These are phyloP conservation scores for Aulographum hederae DNA, from an alignment of 2,329 filamentous ascomycete genomes.

Conservation along the genomic window DNA sequence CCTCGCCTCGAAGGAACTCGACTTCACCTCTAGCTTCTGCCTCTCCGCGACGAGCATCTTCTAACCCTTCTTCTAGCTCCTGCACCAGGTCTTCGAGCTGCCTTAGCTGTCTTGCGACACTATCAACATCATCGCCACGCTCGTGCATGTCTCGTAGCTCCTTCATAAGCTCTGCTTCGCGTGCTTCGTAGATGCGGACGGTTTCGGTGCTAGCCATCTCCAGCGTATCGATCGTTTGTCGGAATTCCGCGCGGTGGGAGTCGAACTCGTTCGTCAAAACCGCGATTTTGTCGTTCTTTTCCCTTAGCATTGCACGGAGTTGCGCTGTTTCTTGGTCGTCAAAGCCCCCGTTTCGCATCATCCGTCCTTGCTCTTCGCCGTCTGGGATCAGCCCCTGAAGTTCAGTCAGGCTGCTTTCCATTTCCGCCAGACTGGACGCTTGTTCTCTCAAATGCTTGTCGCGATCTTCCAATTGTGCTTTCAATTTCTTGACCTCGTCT, in stretches of 20 bases:
- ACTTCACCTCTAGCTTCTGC: slow-evolving; percentile 91
- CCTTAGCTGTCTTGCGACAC: slow-evolving; percentile 78
- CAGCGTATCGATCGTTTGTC: slow-evolving; percentile 89
- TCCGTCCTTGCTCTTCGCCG: slow-evolving; percentile 23
- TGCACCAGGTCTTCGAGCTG: slow-evolving; percentile 92
- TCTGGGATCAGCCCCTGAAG: slow-evolving; percentile 52
- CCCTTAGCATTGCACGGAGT: slow-evolving; percentile 63
- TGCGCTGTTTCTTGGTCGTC: slow-evolving; percentile 53
- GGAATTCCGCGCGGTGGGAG: slow-evolving; percentile 82
- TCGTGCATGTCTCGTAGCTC: slow-evolving; percentile 73
- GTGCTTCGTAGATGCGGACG: slow-evolving; percentile 85
- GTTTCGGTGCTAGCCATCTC: slow-evolving; percentile 94
- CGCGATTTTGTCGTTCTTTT: slow-evolving; percentile 94
- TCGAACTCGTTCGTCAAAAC: slow-evolving; percentile 91
- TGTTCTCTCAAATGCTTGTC: slow-evolving; percentile 84
- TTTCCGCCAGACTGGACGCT: slow-evolving; percentile 62
- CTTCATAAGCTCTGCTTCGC: slow-evolving; percentile 67
- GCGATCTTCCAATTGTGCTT: slow-evolving; percentile 59
- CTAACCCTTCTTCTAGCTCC: slow-evolving; percentile 87
- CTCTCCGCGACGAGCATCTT: slow-evolving; percentile 85
- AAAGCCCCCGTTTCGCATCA: slow-evolving; percentile 9
- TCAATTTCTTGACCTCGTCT: slow-evolving; percentile 57
- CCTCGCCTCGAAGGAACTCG: slow-evolving; percentile 85
- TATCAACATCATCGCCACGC: slow-evolving; percentile 74
- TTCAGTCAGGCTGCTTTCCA: slow-evolving; percentile 77